phyloP scores from a whole-genome alignment of 331 rosid species.

The Rhamnella rubrinervis region DNA sequence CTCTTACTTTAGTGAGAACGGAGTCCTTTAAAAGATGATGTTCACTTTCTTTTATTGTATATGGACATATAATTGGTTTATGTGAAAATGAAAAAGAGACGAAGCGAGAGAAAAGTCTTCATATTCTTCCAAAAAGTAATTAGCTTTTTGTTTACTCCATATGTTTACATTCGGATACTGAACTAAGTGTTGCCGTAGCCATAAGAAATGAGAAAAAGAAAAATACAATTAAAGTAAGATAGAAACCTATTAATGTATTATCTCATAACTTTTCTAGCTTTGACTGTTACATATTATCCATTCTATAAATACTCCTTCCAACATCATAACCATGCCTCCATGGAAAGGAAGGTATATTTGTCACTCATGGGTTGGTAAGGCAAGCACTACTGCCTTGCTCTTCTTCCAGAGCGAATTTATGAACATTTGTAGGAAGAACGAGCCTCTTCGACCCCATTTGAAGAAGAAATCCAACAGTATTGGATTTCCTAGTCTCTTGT shows the following conservation, averaged over 20 bases:
- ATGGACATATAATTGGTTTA: too few species aligned
- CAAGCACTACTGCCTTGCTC: background rate
- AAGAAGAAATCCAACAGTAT: constrained; percentile 13
- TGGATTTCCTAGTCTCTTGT: constrained; percentile 48
- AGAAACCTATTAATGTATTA: background rate
- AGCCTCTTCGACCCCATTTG: background rate
- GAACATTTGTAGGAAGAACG: background rate
- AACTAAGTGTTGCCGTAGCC: background rate
- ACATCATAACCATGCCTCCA: background rate
- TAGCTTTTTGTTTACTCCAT: background rate
- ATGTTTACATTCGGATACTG: background rate
- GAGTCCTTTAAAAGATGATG: too few species aligned
- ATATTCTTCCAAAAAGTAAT: background rate
- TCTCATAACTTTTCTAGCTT: background rate
- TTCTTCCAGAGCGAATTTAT: background rate
- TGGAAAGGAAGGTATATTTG: background rate
- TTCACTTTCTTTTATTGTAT: too few species aligned
- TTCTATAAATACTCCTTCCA: background rate
- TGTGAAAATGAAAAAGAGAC: too few species aligned
- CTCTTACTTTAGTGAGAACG: too few species aligned
- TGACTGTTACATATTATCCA: background rate
- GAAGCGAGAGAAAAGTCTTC: too few species aligned
- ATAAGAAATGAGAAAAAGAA: background rate
- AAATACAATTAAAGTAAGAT: background rate
- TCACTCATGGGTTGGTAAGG: background rate